Evolutionary conservation across 805 yeast genomes (phyloP).

Genomic region (Suhomyces canberraensis): DNA sequence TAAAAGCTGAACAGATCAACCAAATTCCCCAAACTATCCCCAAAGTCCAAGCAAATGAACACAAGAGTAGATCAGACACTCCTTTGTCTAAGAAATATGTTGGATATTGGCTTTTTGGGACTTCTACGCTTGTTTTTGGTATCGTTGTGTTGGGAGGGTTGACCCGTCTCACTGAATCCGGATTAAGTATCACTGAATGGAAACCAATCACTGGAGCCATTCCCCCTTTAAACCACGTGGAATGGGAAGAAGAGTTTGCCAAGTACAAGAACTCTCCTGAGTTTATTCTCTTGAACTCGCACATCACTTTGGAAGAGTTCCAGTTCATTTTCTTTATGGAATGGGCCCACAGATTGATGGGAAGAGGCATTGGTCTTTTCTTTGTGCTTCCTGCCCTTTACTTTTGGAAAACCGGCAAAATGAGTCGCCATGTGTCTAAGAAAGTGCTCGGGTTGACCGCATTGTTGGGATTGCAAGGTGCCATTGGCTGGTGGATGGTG

Average conservation of each 20-base stretch:
- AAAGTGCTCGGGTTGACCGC: slow-evolving; percentile 71
- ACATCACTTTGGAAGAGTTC: slow-evolving; percentile 86
- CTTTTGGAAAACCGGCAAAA: slow-evolving; percentile 63
- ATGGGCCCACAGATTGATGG: slow-evolving; percentile 94
- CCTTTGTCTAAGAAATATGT: slow-evolving; percentile 43
- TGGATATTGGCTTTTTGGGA: slow-evolving; percentile 85
- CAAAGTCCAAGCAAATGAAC: too few relatives aligned
- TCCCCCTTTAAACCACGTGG: slow-evolving; percentile 77
- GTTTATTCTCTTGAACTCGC: slow-evolving; percentile 82
- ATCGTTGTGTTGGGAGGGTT: slow-evolving; percentile 96
- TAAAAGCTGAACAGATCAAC: too few relatives aligned
- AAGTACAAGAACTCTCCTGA: slow-evolving; percentile 88
- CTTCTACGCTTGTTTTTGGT: slow-evolving; percentile 87
- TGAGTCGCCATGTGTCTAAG: slow-evolving; percentile 63
- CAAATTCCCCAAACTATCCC: too few relatives aligned
- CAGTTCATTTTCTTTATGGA: slow-evolving; percentile 95
- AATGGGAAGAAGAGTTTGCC: slow-evolving; percentile 83
- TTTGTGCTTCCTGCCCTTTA: slow-evolving; percentile 84
- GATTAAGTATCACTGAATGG: slow-evolving; percentile 97
- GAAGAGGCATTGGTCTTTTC: slow-evolving; percentile 82
- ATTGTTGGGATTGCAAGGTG: slow-evolving; percentile 88
- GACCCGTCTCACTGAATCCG: slow-evolving; percentile 93
- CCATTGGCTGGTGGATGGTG: slow-evolving; percentile 99
- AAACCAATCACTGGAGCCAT: slow-evolving; percentile 93
- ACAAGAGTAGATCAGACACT: too few relatives aligned